A percentile compares a stretch with the other conserved stretches of the same genome.
Evolutionary conservation across 2,329 filamentous ascomycete species (phyloP).

Genomic region (Venturia effusa): DNA sequence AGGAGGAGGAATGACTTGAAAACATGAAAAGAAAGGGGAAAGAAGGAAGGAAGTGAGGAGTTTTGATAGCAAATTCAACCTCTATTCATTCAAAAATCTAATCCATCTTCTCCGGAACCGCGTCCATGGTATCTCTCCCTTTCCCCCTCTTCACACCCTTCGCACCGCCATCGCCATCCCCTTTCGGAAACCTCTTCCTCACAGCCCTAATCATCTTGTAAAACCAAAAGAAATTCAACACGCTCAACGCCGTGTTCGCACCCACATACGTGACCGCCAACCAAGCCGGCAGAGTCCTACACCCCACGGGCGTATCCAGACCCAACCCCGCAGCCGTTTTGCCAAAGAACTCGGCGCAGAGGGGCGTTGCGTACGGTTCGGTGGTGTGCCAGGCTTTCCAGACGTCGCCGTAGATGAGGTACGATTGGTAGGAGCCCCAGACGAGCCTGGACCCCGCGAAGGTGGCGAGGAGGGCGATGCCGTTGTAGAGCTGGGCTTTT

Average conservation of each 20-base stretch:
- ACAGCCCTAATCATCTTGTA: slow-evolving; percentile 76
- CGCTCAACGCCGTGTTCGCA: slow-evolving; percentile 62
- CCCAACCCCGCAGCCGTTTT: background rate
- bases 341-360: slow-evolving; percentile 12
- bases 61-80: too few relatives aligned
- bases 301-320: slow-evolving; percentile 24
- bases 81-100: too few relatives aligned
- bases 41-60: too few relatives aligned
- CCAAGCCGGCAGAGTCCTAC: slow-evolving; percentile 50
- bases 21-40: too few relatives aligned
- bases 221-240: slow-evolving; percentile 78
- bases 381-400: slow-evolving; percentile 22
- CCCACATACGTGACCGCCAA: slow-evolving; percentile 56
- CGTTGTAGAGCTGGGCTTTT: slow-evolving; percentile 42
- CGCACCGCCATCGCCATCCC: slow-evolving; percentile 26
- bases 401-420: slow-evolving; percentile 54
- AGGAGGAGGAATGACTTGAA: too few relatives aligned
- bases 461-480: slow-evolving; percentile 29
- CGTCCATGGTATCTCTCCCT: background rate
- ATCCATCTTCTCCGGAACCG: background rate
- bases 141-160: background rate
- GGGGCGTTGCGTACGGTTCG: slow-evolving; percentile 17
- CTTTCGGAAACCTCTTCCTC: slow-evolving; percentile 58
- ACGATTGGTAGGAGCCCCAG: slow-evolving; percentile 65
- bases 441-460: slow-evolving; percentile 35